phyloP scores from a whole-genome alignment of 768 basidiomycete genomes.

The Leucocoprinus birnbaumii region DNA sequence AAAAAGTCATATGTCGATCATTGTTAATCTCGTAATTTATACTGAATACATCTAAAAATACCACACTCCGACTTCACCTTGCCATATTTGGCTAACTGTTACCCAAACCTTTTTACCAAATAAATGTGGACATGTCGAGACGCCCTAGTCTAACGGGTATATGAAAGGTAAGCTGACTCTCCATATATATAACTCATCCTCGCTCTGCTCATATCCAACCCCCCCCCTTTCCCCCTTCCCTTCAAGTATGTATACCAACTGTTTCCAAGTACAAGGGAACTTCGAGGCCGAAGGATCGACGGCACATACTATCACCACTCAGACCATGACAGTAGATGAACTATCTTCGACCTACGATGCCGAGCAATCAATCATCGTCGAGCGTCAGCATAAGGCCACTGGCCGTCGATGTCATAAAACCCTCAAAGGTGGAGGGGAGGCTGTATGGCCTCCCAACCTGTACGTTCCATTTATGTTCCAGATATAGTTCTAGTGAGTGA shows the following conservation, averaged over 20 bases:
- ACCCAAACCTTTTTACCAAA: background rate
- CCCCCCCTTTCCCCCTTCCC: background rate
- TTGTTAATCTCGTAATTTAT: too few relatives aligned
- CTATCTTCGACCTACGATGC: conserved; percentile 13
- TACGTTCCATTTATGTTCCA: conserved; percentile 16
- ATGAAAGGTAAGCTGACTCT: background rate
- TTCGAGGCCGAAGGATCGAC: conserved; percentile 8
- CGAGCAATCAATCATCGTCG: conserved; percentile 42
- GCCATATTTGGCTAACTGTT: background rate
- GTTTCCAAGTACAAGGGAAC: conserved; percentile 8
- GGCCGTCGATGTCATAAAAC: conserved; percentile 78
- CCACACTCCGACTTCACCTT: too few relatives aligned
- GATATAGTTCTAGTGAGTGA: conserved; percentile 2
- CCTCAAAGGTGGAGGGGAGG: conserved; percentile 66
- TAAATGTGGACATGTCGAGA: background rate
- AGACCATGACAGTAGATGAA: conserved; percentile 22
- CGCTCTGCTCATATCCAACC: background rate
- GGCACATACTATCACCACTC: conserved; percentile 17
- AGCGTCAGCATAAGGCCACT: conserved; percentile 62
- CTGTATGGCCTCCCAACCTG: conserved; percentile 78
- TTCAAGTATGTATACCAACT: background rate
- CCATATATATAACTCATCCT: background rate
- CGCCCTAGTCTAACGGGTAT: background rate
- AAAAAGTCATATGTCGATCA: too few relatives aligned
- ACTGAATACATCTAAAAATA: too few relatives aligned